Evolutionary conservation across 2,329 filamentous ascomycete species (phyloP), one percentile per base, ranked within the genome.

Genomic region (Periconia macrospinosa): DNA sequence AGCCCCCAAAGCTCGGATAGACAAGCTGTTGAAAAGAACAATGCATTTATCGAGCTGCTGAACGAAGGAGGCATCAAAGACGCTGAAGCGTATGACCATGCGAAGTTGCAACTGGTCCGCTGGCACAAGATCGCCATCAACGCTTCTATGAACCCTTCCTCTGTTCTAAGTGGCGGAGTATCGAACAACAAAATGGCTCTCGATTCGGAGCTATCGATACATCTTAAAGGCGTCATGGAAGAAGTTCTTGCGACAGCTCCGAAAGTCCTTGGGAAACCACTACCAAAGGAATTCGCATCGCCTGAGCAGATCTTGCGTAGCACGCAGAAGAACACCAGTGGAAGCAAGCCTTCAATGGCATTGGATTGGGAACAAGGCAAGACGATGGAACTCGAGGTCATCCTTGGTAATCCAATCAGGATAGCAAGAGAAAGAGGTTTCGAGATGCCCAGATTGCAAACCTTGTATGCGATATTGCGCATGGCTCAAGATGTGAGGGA

Each of bases 41-140:
- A 74, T 15, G 71, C 72, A 2, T 80, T 90, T 52, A 76, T 81
- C 19, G 71, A 72, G n/a, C 80, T 84, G 72, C 82, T 86, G 69
- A 70, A 75, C 13, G 73, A 82, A n/a, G 87, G 86, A 37, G 83
- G 82, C 1, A 83, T 91, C 58, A 80, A 80, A 54, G 88, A 91
- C 70, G 85, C 86, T 6, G 83, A 86, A 56, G 76, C 81, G 8
- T 85, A 87, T 62, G 80, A 83, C 45, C 86, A 89, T 69, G 75
- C 85, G 30, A 86, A 85, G 55, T 76, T 91, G 44, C 88, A 91
- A 72, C 81, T 85, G 41, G 83, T 90, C 17, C 80, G 88, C 20
- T 91, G 88, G 88, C 87, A 90, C 72, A 91, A 91, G 72, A 83
- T 90, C 57, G 87, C 86, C 63, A 90, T 91, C 77, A 91, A 91